Conservation (phyloP, 495 filamentous ascomycete genomes). For the Zalerion maritima region DNA sequence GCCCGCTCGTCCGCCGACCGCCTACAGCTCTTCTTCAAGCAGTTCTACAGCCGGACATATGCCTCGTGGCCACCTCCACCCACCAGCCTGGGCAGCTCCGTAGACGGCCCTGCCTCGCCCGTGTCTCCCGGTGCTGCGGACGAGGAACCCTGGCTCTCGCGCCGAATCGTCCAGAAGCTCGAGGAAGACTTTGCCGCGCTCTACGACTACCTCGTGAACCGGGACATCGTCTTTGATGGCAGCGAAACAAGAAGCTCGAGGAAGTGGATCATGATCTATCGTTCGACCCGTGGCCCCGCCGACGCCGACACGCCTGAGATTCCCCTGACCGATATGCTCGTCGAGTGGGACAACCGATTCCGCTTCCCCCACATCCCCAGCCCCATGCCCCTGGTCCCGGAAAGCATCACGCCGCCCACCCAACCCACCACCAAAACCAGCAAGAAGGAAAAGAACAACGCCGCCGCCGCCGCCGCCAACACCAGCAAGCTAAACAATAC, state of each 20-base stretch:
- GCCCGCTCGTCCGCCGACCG: constrained; percentile 37
- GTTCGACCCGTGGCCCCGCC: constrained; percentile 35
- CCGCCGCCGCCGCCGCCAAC: constrained; percentile 9
- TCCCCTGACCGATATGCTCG: constrained; percentile 51
- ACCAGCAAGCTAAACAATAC: constrained; percentile 12
- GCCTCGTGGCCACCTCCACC: constrained; percentile 42
- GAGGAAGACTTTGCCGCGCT: constrained; percentile 53
- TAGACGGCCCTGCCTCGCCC: no score
- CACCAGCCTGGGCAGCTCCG: no score
- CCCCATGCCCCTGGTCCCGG: constrained; percentile 52
- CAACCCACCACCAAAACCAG: constrained; percentile 6
- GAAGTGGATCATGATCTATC: constrained; percentile 48
- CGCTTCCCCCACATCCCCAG: constrained; percentile 52
- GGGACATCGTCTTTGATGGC: constrained; percentile 50
- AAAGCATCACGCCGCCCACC: constrained; percentile 24
- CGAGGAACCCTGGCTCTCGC: constrained; percentile 43
- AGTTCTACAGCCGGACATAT: constrained; percentile 37
- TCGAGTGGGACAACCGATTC: constrained; percentile 49
- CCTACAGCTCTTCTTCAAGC: constrained; percentile 39
- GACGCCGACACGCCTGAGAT: constrained; percentile 44
- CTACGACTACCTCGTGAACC: constrained; percentile 60
- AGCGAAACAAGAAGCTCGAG: constrained; percentile 37
- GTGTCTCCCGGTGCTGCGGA: constrained; percentile 27
- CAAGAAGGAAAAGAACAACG: constrained; percentile 19
- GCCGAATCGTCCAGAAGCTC: constrained; percentile 39